Conservation (phyloP, 2,329 filamentous ascomycete genomes). For the Huntiella moniliformis region DNA sequence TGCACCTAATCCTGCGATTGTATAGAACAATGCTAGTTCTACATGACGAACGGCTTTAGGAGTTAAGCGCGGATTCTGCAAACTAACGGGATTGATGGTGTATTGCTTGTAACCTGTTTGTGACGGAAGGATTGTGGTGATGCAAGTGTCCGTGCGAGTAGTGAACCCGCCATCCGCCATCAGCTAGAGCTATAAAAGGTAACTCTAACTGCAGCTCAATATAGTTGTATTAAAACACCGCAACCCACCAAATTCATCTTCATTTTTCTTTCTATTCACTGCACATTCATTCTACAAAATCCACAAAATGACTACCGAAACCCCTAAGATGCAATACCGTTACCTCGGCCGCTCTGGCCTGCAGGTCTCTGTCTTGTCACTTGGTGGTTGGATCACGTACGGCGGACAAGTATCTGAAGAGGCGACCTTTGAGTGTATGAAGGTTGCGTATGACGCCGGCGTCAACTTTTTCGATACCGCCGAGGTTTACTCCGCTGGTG, state of each 20-base stretch:
- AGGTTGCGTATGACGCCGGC: conserved; percentile 39
- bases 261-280: neutral
- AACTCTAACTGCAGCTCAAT: neutral
- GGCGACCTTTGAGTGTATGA: conserved; percentile 34
- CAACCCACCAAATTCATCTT: neutral
- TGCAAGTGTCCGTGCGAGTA: too few relatives aligned
- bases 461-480: conserved; percentile 47
- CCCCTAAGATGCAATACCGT: conserved; percentile 45
- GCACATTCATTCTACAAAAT: neutral
- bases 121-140: too few relatives aligned
- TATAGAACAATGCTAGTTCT: too few relatives aligned
- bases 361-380: conserved; percentile 53
- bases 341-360: conserved; percentile 53
- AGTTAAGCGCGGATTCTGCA: too few relatives aligned
- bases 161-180: too few relatives aligned
- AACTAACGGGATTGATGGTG: too few relatives aligned
- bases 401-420: conserved; percentile 49
- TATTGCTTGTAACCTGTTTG: too few relatives aligned
- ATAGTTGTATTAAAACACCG: neutral
- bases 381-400: conserved; percentile 58
- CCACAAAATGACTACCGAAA: conserved; percentile 4
- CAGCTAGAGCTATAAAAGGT: neutral
- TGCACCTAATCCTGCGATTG: too few relatives aligned
- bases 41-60: too few relatives aligned
- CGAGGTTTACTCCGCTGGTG: conserved; percentile 38